phyloP scores from a whole-genome alignment of 768 basidiomycete genomes.

The Jaapia argillacea region DNA sequence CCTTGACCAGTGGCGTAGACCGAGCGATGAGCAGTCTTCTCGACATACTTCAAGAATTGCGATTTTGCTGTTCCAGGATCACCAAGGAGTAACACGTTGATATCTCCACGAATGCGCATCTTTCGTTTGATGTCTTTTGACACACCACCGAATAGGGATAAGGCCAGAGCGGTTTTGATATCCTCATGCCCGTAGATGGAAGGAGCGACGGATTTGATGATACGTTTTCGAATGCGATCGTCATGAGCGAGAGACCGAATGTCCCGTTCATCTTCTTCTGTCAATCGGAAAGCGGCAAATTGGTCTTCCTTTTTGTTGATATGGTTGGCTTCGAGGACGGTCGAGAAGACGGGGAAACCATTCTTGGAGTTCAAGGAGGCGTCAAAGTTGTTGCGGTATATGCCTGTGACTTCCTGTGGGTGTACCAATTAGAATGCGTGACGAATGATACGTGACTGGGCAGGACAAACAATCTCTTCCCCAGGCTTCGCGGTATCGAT shows the following conservation, averaged over 20 bases:
- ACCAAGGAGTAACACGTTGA: conserved; percentile 91
- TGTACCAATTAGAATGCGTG: conserved; percentile 6
- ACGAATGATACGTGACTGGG: background rate
- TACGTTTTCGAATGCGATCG: conserved; percentile 92
- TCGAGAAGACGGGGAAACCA: conserved; percentile 98
- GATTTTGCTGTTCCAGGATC: conserved; percentile 99
- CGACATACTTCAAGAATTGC: conserved; percentile 97
- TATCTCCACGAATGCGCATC: conserved; percentile 93
- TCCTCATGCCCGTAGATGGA: conserved; percentile 99
- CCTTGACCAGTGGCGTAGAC: conserved; percentile 99
- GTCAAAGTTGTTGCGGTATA: conserved; percentile 98
- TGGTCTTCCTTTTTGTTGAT: conserved; percentile 99
- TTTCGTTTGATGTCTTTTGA: conserved; percentile 96
- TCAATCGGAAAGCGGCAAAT: conserved; percentile 95
- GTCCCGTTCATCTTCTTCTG: conserved; percentile 92
- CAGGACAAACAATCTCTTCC: conserved; percentile 77
- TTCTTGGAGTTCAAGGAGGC: conserved; percentile 97
- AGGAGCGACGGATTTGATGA: conserved; percentile 97
- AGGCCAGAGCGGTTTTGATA: conserved; percentile 94
- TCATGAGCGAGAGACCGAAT: conserved; percentile 84
- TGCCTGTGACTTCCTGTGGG: conserved; percentile 86
- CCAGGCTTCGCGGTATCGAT: conserved; percentile 98
- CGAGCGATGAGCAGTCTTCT: conserved; percentile 96
- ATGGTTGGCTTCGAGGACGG: conserved; percentile 96
- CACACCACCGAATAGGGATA: conserved; percentile 92